Evolutionary conservation across 2,329 filamentous ascomycete species (phyloP).

Genomic region (Trichoderma sp.): DNA sequence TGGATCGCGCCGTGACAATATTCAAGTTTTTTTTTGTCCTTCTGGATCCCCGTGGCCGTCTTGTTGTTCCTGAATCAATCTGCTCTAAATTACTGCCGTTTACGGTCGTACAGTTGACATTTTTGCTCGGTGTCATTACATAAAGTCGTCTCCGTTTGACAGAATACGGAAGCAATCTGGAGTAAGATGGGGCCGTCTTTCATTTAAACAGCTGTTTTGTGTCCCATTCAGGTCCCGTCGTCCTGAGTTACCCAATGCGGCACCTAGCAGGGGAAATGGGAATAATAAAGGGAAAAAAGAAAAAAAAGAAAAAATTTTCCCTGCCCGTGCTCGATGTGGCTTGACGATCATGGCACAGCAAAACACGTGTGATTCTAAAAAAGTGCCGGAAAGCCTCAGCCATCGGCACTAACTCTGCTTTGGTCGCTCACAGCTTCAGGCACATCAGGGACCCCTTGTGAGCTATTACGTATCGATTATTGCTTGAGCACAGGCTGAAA

Average conservation of each 20-base stretch:
- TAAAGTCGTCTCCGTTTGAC: background rate
- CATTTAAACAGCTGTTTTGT: background rate
- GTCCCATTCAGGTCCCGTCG: background rate
- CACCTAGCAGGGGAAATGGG: background rate
- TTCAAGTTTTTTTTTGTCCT: background rate
- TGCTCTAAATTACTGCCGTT: conserved; percentile 8
- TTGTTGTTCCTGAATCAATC: background rate
- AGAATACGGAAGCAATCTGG: conserved; percentile 4
- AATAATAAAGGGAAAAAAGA: background rate
- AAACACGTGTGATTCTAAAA: conserved; percentile 13
- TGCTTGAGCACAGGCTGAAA: background rate
- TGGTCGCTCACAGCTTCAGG: background rate
- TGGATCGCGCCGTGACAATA: background rate
- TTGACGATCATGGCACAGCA: conserved; percentile 5
- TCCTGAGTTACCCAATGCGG: background rate
- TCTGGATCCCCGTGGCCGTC: background rate
- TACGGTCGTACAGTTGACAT: background rate
- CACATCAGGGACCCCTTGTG: background rate
- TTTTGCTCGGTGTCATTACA: conserved; percentile 9
- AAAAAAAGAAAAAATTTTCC: background rate
- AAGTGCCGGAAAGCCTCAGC: background rate
- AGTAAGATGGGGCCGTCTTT: background rate
- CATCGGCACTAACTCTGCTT: background rate
- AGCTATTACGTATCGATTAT: conserved; percentile 11
- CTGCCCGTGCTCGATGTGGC: conserved; percentile 6